Percentiles rank a stretch among this genome's conserved stretches.
Evolutionary conservation across 2,329 filamentous ascomycete genomes (phyloP).

Genomic region (Byssochlamys sp.): DNA sequence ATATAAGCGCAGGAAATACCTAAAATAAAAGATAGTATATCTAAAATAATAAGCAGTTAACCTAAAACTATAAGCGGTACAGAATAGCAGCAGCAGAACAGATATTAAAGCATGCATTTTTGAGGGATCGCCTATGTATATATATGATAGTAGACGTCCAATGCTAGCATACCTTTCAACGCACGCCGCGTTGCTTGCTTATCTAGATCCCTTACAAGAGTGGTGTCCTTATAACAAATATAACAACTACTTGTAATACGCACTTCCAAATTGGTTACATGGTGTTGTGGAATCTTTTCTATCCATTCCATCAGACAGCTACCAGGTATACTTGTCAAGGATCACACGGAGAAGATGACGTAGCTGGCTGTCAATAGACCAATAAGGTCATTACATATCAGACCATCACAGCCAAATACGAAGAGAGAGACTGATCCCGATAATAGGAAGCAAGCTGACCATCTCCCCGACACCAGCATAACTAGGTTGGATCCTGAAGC

Average conservation of each 20-base stretch:
- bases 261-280: neutral
- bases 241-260: neutral
- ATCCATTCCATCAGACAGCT: neutral
- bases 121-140: neutral
- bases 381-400: neutral
- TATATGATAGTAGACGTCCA: neutral
- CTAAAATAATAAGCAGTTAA: too few relatives aligned
- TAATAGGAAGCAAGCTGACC: conserved; percentile 63
- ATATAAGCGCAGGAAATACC: too few relatives aligned
- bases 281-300: neutral
- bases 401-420: neutral
- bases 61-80: too few relatives aligned
- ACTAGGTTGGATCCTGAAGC: conserved; percentile 48
- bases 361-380: neutral
- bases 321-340: neutral
- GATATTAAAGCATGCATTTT: too few relatives aligned
- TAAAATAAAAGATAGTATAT: too few relatives aligned
- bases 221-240: too few relatives aligned
- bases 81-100: too few relatives aligned
- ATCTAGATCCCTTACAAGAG: too few relatives aligned
- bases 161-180: too few relatives aligned
- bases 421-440: conserved; percentile 23
- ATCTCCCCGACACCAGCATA: conserved; percentile 64
- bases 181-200: too few relatives aligned
- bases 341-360: neutral